Evolutionary conservation across 2,329 filamentous ascomycete species (phyloP), one percentile per base, ranked within the genome.

Genomic region (Diatrype stigma): DNA sequence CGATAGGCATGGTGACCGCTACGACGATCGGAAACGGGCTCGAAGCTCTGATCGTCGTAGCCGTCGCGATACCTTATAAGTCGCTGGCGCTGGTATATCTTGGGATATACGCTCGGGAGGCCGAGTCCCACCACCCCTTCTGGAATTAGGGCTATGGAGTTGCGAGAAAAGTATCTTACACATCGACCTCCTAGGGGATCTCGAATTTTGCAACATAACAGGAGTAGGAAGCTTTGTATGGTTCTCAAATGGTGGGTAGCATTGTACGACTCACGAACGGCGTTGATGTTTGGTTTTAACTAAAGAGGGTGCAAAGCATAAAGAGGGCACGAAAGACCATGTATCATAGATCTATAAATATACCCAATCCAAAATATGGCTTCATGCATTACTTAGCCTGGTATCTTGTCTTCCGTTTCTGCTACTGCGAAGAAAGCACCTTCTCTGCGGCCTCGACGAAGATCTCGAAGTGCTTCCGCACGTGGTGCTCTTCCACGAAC

Each of bases 381-480:
- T 48, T 42, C 14, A 19, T 37, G 17, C 50, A 50, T 19, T 46
- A 28, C 12, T 7, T 2, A 2, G 26, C 21, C n/a, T n/a, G n/a
- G n/a, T n/a, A n/a, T n/a, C n/a, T n/a, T n/a, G n/a, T 45, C 12
- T 26, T 48, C 47, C 46, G 49, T 46, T 56, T 58, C 37, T n/a
- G 50, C 50, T 44, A 44, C 35, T 61, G 58, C n/a, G n/a, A n/a
- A 35, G 55, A 58, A 22, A 78, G 57, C 14, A 81, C 72, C 62
- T 78, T 77, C 68, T 88, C 83, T 0, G 86, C 80, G 16, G 76
- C 76, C 55, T 77, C 70, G 2, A 91, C 82, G 35, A 96, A 66
- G 50, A 89, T 79, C 14, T 88, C 81, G 73, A 95, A 96, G 1
- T 91, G 84, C 54, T 77, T 77, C 54, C 82, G 75, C 3, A 96